Percentiles rank a stretch among this genome's conserved stretches.
These are phyloP conservation scores for Boletus subparvulus DNA, from an alignment of 768 basidiomycete genomes.

Conservation along the genomic window DNA sequence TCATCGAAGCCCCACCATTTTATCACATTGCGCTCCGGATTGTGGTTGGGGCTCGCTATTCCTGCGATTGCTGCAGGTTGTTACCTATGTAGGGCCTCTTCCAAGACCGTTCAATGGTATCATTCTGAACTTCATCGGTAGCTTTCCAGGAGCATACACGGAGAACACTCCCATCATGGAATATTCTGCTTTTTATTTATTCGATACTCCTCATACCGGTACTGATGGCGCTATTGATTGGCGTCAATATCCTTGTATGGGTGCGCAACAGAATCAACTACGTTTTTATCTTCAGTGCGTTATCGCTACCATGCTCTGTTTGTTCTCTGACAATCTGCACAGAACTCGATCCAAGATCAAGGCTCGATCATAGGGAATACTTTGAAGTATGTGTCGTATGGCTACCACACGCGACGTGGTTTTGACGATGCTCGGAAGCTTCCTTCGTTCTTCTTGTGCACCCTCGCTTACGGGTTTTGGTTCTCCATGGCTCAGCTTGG, in stretches of 20 bases:
- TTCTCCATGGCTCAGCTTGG: slow-evolving; percentile 74
- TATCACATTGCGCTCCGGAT: slow-evolving; percentile 72
- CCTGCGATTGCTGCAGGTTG: slow-evolving; percentile 67
- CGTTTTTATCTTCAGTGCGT: slow-evolving; percentile 81
- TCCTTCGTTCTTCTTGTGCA: slow-evolving; percentile 72
- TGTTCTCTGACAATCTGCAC: slow-evolving; percentile 8
- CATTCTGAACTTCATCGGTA: slow-evolving; percentile 27
- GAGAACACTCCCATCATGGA: slow-evolving; percentile 62
- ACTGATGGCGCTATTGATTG: slow-evolving; percentile 73
- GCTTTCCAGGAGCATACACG: slow-evolving; percentile 57
- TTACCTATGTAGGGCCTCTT: slow-evolving; percentile 46
- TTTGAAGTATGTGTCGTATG: slow-evolving; percentile 49
- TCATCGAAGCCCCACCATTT: slow-evolving; percentile 60
- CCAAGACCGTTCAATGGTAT: neutral
- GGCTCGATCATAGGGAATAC: slow-evolving; percentile 77
- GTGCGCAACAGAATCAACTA: slow-evolving; percentile 80
- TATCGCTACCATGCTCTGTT: neutral
- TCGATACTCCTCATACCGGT: slow-evolving; percentile 70
- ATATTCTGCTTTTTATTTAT: slow-evolving; percentile 76
- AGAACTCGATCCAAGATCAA: slow-evolving; percentile 72
- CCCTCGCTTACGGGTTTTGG: slow-evolving; percentile 80
- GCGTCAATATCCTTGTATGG: slow-evolving; percentile 84
- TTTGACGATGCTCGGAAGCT: slow-evolving; percentile 44
- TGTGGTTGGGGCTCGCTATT: slow-evolving; percentile 68
- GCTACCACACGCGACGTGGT: neutral